A percentile compares a stretch with the other conserved stretches of the same genome.
phyloP scores from a whole-genome alignment of 805 yeast genomes.

The Lachancea sp. region DNA sequence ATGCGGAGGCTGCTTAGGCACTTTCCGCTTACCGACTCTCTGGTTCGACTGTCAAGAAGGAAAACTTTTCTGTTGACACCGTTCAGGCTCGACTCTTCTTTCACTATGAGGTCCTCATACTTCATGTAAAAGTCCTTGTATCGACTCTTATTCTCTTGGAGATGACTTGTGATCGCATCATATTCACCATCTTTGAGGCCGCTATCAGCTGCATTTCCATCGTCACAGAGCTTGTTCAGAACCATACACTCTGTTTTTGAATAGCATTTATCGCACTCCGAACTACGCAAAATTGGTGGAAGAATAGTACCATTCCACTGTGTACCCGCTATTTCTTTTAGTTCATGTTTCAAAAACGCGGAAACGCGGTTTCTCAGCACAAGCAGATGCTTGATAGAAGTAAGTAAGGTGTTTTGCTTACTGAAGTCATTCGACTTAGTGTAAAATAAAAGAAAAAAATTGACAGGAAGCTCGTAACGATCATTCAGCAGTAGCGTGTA shows the following conservation, averaged over 20 bases:
- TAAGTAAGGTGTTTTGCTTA: constrained; percentile 44
- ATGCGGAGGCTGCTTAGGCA: constrained; percentile 49
- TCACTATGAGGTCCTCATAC: constrained; percentile 69
- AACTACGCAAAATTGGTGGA: constrained; percentile 48
- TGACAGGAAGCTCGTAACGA: constrained; percentile 63
- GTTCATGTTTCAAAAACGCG: constrained; percentile 43
- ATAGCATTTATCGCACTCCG: constrained; percentile 58
- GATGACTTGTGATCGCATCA: constrained; percentile 44
- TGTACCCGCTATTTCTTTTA: constrained; percentile 13
- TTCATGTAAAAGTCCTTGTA: constrained; percentile 55
- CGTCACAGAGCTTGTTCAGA: constrained; percentile 50
- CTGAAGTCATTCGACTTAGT: constrained; percentile 54
- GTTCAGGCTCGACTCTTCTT: constrained; percentile 59
- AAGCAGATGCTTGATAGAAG: constrained; percentile 61
- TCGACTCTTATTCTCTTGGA: constrained; percentile 23
- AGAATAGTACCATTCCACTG: constrained; percentile 30
- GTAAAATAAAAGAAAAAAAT: constrained; percentile 64
- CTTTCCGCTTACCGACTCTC: constrained; percentile 57
- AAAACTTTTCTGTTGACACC: constrained; percentile 54
- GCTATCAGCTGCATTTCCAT: constrained; percentile 48
- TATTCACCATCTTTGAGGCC: constrained; percentile 47
- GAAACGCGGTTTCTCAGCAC: constrained; percentile 70
- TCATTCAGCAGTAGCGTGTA: constrained; percentile 77
- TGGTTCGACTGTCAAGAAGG: constrained; percentile 44
- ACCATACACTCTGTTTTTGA: constrained; percentile 58